A percentile compares a stretch with the other conserved stretches of the same genome.
Evolutionary conservation across 257 asterid species (phyloP).

Genomic region (Rhazya stricta): DNA sequence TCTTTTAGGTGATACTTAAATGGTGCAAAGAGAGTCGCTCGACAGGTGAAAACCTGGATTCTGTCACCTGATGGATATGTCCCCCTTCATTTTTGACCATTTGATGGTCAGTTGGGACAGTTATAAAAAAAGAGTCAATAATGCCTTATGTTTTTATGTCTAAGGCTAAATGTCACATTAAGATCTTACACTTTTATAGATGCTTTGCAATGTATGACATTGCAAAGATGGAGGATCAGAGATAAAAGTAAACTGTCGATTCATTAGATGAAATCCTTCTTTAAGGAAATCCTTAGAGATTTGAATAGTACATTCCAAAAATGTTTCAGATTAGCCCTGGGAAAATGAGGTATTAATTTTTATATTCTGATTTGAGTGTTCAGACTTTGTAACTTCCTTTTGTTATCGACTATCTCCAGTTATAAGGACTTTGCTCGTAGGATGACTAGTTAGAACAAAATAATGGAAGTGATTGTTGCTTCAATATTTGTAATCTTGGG

Average conservation of each 20-base stretch:
- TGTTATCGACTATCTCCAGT: background rate
- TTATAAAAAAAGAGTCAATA: background rate
- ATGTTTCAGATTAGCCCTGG: background rate
- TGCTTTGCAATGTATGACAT: constrained; percentile 11
- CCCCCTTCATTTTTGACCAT: background rate
- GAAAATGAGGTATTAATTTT: background rate
- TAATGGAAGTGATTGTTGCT: background rate
- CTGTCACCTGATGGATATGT: background rate
- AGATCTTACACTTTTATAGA: background rate
- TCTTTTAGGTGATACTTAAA: background rate
- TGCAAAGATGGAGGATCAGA: background rate
- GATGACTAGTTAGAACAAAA: background rate
- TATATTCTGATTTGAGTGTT: background rate
- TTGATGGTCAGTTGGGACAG: background rate
- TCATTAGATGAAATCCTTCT: background rate
- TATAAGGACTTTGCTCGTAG: background rate
- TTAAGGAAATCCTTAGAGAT: background rate
- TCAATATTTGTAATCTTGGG: background rate
- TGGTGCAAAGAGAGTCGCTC: background rate
- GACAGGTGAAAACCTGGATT: background rate
- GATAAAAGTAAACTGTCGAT: background rate
- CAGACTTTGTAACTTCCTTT: background rate
- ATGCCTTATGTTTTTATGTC: background rate
- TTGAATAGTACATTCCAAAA: background rate
- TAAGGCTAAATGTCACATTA: background rate